phyloP scores from a whole-genome alignment of 768 basidiomycete species.

The Hypsizygus marmoreus region DNA sequence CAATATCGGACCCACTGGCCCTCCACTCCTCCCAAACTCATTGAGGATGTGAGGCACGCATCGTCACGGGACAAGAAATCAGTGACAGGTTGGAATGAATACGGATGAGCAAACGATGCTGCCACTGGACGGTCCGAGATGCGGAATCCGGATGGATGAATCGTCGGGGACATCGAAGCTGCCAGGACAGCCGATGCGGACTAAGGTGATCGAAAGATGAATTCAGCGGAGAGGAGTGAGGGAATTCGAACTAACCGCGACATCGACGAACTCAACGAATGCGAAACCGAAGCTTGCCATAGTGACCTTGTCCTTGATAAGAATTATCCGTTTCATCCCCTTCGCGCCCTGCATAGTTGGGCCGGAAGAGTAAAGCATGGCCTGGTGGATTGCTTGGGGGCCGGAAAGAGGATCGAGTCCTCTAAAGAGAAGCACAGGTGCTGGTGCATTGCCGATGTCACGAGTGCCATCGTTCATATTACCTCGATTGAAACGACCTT shows the following conservation, averaged over 20 bases:
- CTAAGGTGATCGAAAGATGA: conserved; percentile 42
- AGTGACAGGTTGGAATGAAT: conserved; percentile 83
- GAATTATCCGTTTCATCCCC: conserved; percentile 84
- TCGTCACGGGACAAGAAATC: conserved; percentile 79
- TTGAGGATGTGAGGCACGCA: conserved; percentile 67
- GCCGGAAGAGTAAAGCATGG: conserved; percentile 84
- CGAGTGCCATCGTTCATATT: conserved; percentile 91
- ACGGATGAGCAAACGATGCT: conserved; percentile 89
- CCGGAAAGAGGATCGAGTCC: conserved; percentile 88
- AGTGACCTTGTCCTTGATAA: conserved; percentile 88
- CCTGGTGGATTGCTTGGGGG: conserved; percentile 83
- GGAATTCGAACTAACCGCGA: conserved; percentile 55
- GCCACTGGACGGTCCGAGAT: conserved; percentile 90
- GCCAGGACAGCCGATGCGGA: conserved; percentile 82
- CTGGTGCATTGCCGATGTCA: conserved; percentile 88
- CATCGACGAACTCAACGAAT: conserved; percentile 89
- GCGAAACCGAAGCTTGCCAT: conserved; percentile 91
- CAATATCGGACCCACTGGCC: conserved; percentile 84
- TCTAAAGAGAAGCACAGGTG: conserved; percentile 84
- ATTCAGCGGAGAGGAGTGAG: background rate
- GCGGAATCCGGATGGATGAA: conserved; percentile 92
- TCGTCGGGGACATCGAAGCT: conserved; percentile 81
- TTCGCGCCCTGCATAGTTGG: conserved; percentile 74
- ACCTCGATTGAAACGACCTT: conserved; percentile 57
- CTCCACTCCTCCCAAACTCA: conserved; percentile 70